phyloP scores from a whole-genome alignment of 1,139 yeast genomes.

The Candida sp. region DNA sequence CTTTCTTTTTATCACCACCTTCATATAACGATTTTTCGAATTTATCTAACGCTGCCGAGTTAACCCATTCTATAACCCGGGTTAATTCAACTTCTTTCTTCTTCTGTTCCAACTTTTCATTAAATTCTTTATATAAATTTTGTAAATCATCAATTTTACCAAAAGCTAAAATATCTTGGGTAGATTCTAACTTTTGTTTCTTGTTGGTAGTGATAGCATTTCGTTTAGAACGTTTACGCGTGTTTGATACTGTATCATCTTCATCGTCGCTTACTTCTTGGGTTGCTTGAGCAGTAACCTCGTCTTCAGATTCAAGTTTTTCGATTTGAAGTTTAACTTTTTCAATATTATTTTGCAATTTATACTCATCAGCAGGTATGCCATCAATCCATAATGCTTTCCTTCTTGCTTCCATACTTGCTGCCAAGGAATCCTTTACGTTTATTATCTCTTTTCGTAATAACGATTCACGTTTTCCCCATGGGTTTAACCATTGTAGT shows the following conservation, averaged over 20 bases:
- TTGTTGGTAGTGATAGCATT: constrained; percentile 9
- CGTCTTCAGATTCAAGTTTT: constrained; percentile 8
- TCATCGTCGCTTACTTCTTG: constrained; percentile 16
- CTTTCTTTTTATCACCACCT: constrained; percentile 43
- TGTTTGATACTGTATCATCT: constrained; percentile 15
- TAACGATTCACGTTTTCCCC: constrained; percentile 73
- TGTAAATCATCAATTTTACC: constrained; percentile 31
- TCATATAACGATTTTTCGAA: constrained; percentile 55
- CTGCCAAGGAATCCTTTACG: constrained; percentile 51
- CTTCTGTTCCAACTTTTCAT: constrained; percentile 24
- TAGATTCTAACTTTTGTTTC: constrained; percentile 20
- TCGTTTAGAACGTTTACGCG: constrained; percentile 22
- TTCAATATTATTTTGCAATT: constrained; percentile 33
- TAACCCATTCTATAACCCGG: constrained; percentile 60
- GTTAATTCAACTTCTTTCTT: constrained; percentile 37
- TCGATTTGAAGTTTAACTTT: constrained; percentile 15
- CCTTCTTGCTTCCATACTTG: constrained; percentile 59
- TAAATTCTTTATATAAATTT: constrained; percentile 21
- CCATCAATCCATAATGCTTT: constrained; percentile 46
- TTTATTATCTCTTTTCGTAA: constrained; percentile 60
- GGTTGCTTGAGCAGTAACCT: constrained; percentile 8
- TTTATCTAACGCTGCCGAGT: constrained; percentile 50
- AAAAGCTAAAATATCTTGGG: constrained; percentile 24
- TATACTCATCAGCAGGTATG: constrained; percentile 38
- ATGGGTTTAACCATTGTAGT: constrained; percentile 64